Percentiles rank a stretch among this genome's conserved stretches.
These are phyloP conservation scores for Tricladium varicosporioides DNA, from an alignment of 2,329 filamentous ascomycete genomes.

Conservation along the genomic window DNA sequence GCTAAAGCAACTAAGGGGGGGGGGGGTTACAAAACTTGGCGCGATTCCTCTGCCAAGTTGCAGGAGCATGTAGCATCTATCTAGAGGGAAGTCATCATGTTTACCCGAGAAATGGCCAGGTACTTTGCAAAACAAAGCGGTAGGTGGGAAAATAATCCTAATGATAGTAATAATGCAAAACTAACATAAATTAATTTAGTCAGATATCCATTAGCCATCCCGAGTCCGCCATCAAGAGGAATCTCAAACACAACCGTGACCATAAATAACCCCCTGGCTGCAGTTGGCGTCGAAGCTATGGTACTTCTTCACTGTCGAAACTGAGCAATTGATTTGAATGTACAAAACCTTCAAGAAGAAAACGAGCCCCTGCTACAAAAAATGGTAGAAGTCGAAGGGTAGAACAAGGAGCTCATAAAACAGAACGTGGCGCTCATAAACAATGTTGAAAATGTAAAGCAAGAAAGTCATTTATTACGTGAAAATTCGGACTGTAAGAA, in stretches of 20 bases:
- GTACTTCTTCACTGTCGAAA: background rate
- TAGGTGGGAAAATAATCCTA: too few relatives aligned
- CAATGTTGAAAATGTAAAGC: too few relatives aligned
- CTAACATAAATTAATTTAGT: background rate
- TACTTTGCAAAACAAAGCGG: too few relatives aligned
- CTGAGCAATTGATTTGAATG: background rate
- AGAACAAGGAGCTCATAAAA: too few relatives aligned
- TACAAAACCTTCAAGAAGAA: background rate
- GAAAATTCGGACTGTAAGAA: background rate
- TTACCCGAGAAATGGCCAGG: too few relatives aligned
- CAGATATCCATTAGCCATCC: background rate
- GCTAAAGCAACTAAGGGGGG: too few relatives aligned
- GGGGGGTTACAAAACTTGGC: too few relatives aligned
- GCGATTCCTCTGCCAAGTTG: too few relatives aligned
- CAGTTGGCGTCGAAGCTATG: background rate
- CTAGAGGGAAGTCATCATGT: too few relatives aligned
- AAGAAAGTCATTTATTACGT: background rate
- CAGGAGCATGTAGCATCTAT: too few relatives aligned
- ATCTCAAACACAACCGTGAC: background rate
- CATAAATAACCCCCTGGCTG: background rate
- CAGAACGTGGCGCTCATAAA: too few relatives aligned
- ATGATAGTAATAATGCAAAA: too few relatives aligned
- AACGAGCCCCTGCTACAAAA: background rate
- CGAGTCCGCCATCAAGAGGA: slow-evolving; percentile 1
- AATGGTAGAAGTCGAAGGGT: background rate